Evolutionary conservation across 306 rosid species (phyloP), one percentile per base, ranked within the genome.

Genomic region (Carpinus viminea): DNA sequence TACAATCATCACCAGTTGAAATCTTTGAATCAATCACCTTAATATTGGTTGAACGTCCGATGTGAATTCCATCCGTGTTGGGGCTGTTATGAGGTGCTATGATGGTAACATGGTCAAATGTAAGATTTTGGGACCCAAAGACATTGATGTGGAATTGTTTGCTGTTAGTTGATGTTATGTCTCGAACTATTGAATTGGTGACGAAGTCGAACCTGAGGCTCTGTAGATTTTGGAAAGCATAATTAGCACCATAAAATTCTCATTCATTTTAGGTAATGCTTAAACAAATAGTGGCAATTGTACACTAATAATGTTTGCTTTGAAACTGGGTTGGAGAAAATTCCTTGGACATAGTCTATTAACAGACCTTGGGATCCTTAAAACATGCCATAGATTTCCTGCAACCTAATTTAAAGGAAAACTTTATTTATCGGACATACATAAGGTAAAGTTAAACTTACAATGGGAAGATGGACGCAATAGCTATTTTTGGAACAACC

Each of bases 11-110:
- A 43, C 92, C 90, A 0, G 89, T 88, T 18, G 7, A 69, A 6
- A 90, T 82, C 6, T 46, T 24, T 0, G 83, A 7, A 46, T 88
- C 76, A 1, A 72, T 64, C 64, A 86, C 38, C 26, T 21, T 83
- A 79, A 89, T 82, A n/a, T 73, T 62, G 0, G 72, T 79, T 46
- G 91, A 89, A 41, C 87, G 85, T 0, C 86, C 89, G 1, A 89
- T 52, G 45, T 89, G 89, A 7, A 85, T 83, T 48, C 93, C 93
- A 59, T 89, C 93, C 0, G 89, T 87, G 64, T 83, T 89, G 7
- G 16, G 4, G 61, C 89, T 89, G 0, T 71, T 1, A 20, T 16
- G 46, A 0, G 89, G 91, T 0, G 91, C 85, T 36, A 16, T 71
- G 12, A 85, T 17, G 12, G 57, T 83, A 4, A 85, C n/a, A 0